Evolutionary conservation across 495 filamentous ascomycete species (phyloP), one percentile per base, ranked within the genome.

Genomic region (Podospora pseudoanserina): DNA sequence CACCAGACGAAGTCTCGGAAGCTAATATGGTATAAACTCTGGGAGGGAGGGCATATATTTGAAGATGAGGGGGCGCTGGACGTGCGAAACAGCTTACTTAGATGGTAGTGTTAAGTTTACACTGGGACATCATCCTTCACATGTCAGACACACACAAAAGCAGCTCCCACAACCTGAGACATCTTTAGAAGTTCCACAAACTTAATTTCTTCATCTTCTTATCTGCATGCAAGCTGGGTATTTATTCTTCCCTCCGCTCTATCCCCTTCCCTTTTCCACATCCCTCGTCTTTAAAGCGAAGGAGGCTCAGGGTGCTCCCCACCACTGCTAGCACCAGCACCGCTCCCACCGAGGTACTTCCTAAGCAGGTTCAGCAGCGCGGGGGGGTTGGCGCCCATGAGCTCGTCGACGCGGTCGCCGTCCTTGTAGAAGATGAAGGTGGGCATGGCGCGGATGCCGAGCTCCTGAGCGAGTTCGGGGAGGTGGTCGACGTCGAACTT

Each of bases 401-500:
- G 82, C 74, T 92, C 90, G 28, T 78, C 83, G 27, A 84, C 75
- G 68, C 87, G 83, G 20, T 76, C 67, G 65, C 91, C 93, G 68
- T 89, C 77, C 85, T 91, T 93, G 86, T 93, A 97, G 72, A 96
- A 78, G 23, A 88, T 67, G 83, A 99, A 97, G 15, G 94, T 97
- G 65, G 95, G 95, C 95, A 99, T 98, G 74, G 95, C 93, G 73
- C 91, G 90, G 81, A 99, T 86, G 70, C 87, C 88, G 65, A 95
- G 87, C 74, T 96, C 87, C 72, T 89, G 85, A 49, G 91, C 90
- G 18, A 97, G 88, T 0, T 90, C 86, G 67, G 88, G 79, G 30
- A 94, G 81, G 68, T 91, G 82, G 79, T 99, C 95, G 69, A 98
- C 93, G 80, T 98, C 93, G 76, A 99, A 79, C 86, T 97, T 96